These are phyloP conservation scores for Coemansia sp. DNA, from an alignment of 192 early-diverging fungal genomes.

Conservation along the genomic window DNA sequence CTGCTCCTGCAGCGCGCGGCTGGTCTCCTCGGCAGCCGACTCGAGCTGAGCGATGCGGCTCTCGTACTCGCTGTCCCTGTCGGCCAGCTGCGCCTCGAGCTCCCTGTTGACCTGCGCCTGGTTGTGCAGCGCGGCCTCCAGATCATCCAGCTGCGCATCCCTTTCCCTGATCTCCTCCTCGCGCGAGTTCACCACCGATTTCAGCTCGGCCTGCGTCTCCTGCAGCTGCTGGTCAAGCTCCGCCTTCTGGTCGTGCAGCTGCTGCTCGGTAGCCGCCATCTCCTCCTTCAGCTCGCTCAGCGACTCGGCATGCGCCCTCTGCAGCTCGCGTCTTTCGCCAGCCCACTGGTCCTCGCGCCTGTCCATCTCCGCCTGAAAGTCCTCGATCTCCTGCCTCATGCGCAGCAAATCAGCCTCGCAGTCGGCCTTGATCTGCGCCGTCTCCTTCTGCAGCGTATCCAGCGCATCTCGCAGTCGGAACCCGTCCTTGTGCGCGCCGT, in stretches of 20 bases:
- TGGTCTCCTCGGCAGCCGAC: conserved; percentile 9
- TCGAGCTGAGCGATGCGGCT: conserved; percentile 13
- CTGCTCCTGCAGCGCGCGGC: not conserved
- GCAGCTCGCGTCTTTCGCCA: conserved; percentile 26
- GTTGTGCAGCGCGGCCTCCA: conserved; percentile 8
- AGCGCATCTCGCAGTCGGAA: conserved; percentile 44
- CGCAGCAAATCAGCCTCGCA: conserved; percentile 35
- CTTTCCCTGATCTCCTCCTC: conserved; percentile 6
- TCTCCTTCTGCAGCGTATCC: conserved; percentile 27
- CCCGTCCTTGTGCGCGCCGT: conserved; percentile 46
- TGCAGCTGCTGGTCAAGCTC: conserved; percentile 14
- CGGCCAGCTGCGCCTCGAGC: conserved; percentile 21
- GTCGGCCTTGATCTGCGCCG: conserved; percentile 29
- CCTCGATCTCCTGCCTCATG: conserved; percentile 22
- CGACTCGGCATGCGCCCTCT: conserved; percentile 18
- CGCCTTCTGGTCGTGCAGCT: conserved; percentile 22
- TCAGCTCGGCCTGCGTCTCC: conserved; percentile 12
- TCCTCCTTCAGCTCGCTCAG: conserved; percentile 25
- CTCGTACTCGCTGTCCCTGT: conserved; percentile 2
- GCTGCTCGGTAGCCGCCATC: conserved; percentile 21
- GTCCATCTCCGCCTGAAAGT: conserved; percentile 15
- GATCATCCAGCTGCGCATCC: conserved; percentile 9
- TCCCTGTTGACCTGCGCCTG: not conserved
- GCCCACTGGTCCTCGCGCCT: conserved; percentile 15
- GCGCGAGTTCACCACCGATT: not conserved